phyloP scores from a whole-genome alignment of 2,329 filamentous ascomycete species.

The Thermothelomyces thermophilus region DNA sequence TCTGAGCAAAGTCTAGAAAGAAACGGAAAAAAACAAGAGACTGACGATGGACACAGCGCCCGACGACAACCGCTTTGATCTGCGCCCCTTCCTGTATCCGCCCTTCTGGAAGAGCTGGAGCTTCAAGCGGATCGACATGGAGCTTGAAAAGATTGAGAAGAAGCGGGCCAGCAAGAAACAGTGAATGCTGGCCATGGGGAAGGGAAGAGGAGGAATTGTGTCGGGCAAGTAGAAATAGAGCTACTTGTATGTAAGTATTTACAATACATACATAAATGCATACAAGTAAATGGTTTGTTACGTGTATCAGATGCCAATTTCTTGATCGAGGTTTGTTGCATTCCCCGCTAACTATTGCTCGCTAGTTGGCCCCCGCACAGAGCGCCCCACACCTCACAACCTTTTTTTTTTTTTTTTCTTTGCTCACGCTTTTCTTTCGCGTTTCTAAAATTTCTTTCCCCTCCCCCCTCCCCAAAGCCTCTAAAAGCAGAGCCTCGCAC shows the following conservation, averaged over 20 bases:
- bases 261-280: no score
- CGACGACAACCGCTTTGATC: slow-evolving; percentile 39
- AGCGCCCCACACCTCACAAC: slow-evolving; percentile 1
- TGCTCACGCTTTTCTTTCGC: neutral
- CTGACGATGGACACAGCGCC: slow-evolving; percentile 25
- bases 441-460: slow-evolving; percentile 7
- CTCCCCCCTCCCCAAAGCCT: slow-evolving; percentile 11
- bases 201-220: neutral
- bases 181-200: neutral
- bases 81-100: slow-evolving; percentile 35
- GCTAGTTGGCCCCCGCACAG: neutral
- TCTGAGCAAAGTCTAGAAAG: neutral
- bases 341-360: no score
- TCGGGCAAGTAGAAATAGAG: neutral
- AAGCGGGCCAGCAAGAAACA: slow-evolving; percentile 27
- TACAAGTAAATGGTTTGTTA: no score
- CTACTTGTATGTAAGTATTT: no score
- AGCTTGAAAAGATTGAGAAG: slow-evolving; percentile 35
- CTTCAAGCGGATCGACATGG: slow-evolving; percentile 28
- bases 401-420: slow-evolving; percentile 6
- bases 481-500: slow-evolving; percentile 5
- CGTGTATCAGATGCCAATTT: no score
- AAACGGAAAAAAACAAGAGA: neutral
- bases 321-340: no score
- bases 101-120: slow-evolving; percentile 30